These are phyloP conservation scores for Gymnopilus junonius DNA, from an alignment of 768 basidiomycete species.

Conservation along the genomic window DNA sequence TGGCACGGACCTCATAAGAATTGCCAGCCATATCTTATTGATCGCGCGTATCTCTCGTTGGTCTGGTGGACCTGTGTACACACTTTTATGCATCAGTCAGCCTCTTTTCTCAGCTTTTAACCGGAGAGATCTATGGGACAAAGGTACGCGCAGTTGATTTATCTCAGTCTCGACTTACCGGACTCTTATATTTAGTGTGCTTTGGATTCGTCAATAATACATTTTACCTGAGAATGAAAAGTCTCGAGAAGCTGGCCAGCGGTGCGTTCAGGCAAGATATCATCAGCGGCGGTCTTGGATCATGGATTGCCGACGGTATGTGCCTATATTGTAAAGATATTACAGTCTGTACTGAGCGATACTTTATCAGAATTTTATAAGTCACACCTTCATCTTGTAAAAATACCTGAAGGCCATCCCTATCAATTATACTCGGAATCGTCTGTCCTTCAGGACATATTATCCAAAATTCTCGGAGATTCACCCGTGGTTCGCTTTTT, in stretches of 20 bases:
- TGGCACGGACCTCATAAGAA: conserved; percentile 21
- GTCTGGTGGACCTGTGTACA: conserved; percentile 38
- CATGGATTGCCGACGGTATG: conserved; percentile 37
- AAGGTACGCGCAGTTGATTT: conserved; percentile 22
- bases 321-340: no score
- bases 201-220: conserved; percentile 34
- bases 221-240: conserved; percentile 33
- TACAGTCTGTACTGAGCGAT: neutral
- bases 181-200: conserved; percentile 20
- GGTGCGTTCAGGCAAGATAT: conserved; percentile 39
- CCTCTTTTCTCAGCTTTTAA: conserved; percentile 29
- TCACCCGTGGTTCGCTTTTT: conserved; percentile 34
- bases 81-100: conserved; percentile 35
- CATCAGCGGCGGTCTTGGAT: conserved; percentile 37
- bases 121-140: conserved; percentile 30
- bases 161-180: neutral
- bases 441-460: conserved; percentile 15
- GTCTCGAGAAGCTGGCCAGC: conserved; percentile 31
- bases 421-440: conserved; percentile 17
- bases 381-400: conserved; percentile 24
- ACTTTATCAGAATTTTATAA: conserved; percentile 34
- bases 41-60: conserved; percentile 34
- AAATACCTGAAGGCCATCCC: conserved; percentile 25
- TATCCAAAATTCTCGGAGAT: conserved; percentile 26
- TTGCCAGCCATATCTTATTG: conserved; percentile 32